These are phyloP conservation scores for Heritiera littoralis DNA, from an alignment of 345 rosid genomes.

Conservation along the genomic window DNA sequence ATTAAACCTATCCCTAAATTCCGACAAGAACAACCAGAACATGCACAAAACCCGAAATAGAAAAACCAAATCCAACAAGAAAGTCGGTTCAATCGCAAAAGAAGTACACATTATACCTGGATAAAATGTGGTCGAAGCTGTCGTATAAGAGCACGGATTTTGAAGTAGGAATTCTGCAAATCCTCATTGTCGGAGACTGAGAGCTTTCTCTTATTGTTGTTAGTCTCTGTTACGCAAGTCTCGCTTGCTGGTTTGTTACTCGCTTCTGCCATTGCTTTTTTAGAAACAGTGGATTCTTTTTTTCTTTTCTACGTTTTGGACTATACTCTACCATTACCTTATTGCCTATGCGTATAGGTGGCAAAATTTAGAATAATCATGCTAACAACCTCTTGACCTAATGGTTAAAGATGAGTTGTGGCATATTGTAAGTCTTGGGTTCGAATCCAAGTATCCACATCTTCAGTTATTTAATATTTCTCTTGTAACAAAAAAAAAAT, in stretches of 20 bases:
- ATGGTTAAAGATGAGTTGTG: too few relatives aligned
- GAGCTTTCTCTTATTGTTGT: not conserved
- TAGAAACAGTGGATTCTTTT: not conserved
- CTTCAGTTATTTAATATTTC: too few relatives aligned
- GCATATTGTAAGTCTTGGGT: too few relatives aligned
- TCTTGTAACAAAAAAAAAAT: too few relatives aligned
- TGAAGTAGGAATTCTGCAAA: not conserved
- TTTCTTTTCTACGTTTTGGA: too few relatives aligned
- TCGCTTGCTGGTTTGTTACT: not conserved
- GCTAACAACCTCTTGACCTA: too few relatives aligned
- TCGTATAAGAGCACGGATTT: not conserved
- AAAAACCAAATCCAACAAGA: not conserved
- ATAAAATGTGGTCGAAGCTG: constrained; percentile 17
- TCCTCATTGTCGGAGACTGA: not conserved
- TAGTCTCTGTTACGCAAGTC: not conserved
- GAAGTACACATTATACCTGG: not conserved
- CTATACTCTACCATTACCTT: too few relatives aligned
- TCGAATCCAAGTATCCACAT: too few relatives aligned
- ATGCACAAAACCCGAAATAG: not conserved
- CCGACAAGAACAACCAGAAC: not conserved
- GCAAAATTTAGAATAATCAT: too few relatives aligned
- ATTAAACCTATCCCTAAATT: not conserved
- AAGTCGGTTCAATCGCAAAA: not conserved
- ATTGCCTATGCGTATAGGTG: too few relatives aligned
- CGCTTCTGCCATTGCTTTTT: not conserved